A percentile compares a stretch with the other conserved stretches of the same genome.
phyloP scores from a whole-genome alignment of 116 monocot species.

The Trichopus zeylanicus region DNA sequence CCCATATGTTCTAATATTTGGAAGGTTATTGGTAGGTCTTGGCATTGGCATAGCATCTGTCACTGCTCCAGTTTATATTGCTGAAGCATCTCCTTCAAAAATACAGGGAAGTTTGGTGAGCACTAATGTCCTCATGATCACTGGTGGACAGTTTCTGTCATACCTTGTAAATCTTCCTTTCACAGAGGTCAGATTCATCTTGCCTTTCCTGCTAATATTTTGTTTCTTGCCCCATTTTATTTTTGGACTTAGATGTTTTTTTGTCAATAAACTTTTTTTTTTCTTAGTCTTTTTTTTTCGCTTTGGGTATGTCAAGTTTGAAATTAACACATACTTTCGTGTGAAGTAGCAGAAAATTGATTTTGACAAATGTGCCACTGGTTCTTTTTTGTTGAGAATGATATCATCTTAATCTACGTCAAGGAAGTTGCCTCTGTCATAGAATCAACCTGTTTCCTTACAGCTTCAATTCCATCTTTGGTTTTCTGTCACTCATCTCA shows the following conservation, averaged over 20 bases:
- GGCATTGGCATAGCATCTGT: constrained; percentile 90
- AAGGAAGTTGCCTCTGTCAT: no score
- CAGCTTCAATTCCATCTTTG: no score
- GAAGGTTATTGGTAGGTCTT: constrained; percentile 78
- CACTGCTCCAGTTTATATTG: constrained; percentile 93
- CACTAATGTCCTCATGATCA: constrained; percentile 96
- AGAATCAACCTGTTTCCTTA: no score
- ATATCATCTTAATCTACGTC: no score
- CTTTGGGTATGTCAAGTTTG: background rate
- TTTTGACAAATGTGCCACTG: no score
- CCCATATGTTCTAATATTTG: constrained; percentile 73
- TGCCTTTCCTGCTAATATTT: background rate
- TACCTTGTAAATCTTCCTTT: constrained; percentile 97
- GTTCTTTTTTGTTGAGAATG: no score
- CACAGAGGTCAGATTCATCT: constrained; percentile 64
- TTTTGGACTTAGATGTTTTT: background rate
- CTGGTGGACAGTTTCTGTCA: constrained; percentile 85
- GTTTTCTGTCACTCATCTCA: no score
- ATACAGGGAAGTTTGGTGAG: constrained; percentile 89
- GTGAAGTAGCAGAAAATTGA: no score
- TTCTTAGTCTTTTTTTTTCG: background rate
- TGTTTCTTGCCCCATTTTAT: background rate
- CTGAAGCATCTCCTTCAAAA: constrained; percentile 89
- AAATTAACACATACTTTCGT: background rate
- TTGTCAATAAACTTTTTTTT: background rate